Percentiles rank a stretch among this genome's conserved stretches.
These are phyloP conservation scores for Ustilaginoidea virens DNA, from an alignment of 2,329 filamentous ascomycete species.

Conservation along the genomic window DNA sequence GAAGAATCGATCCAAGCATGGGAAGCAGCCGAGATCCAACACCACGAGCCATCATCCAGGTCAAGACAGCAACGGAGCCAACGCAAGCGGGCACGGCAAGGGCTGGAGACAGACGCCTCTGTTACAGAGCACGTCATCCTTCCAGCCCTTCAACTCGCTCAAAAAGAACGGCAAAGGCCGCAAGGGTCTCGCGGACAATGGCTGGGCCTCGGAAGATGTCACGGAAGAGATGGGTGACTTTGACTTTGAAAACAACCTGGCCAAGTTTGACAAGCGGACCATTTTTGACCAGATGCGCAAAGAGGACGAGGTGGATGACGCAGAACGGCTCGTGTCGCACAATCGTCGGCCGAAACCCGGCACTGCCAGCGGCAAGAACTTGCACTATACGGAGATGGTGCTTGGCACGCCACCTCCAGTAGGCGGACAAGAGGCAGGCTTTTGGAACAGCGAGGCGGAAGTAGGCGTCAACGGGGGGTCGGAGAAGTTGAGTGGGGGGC, in stretches of 20 bases:
- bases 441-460: constrained; percentile 63
- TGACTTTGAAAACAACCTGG: constrained; percentile 77
- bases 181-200: constrained; percentile 44
- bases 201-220: constrained; percentile 91
- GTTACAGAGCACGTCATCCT: constrained; percentile 42
- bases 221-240: constrained; percentile 93
- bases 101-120: constrained; percentile 47
- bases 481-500: constrained; percentile 31
- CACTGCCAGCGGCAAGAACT: constrained; percentile 70
- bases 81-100: constrained; percentile 25
- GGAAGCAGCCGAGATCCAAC: constrained; percentile 15
- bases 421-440: constrained; percentile 30
- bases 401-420: constrained; percentile 42
- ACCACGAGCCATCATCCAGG: constrained; percentile 14
- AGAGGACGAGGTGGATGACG: constrained; percentile 78
- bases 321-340: constrained; percentile 78
- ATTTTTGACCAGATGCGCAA: constrained; percentile 86
- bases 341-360: constrained; percentile 58
- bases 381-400: constrained; percentile 86
- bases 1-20: constrained; percentile 15
- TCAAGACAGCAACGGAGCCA: constrained; percentile 10
- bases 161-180: constrained; percentile 39
- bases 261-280: constrained; percentile 85
- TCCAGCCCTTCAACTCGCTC: constrained; percentile 45
- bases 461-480: constrained; percentile 35